A percentile compares a stretch with the other conserved stretches of the same genome.
Conservation (phyloP, 2,329 filamentous ascomycete genomes). For the Exophiala sideris region DNA sequence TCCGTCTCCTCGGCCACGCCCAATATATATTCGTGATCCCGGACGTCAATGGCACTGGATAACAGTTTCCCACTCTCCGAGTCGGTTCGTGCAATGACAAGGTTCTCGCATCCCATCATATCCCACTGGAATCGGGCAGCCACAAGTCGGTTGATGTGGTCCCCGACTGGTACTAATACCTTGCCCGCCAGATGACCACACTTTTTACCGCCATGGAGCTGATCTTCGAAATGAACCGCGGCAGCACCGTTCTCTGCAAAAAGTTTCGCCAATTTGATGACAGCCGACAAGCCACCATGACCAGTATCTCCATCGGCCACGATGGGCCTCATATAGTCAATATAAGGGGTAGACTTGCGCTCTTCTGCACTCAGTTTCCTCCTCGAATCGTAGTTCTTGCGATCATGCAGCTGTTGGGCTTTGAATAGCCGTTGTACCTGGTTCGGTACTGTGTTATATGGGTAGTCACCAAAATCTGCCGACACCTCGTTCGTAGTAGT, state of each 20-base stretch:
- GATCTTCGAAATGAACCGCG: conserved; percentile 95
- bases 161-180: conserved; percentile 86
- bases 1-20: conserved; percentile 76
- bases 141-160: conserved; percentile 93
- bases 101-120: conserved; percentile 91
- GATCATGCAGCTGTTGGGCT: conserved; percentile 93
- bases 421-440: conserved; percentile 96
- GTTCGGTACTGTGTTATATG: conserved; percentile 97
- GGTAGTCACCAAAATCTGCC: conserved; percentile 96
- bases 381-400: conserved; percentile 86
- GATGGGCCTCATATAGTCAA: conserved; percentile 91
- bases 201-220: conserved; percentile 97
- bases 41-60: conserved; percentile 84
- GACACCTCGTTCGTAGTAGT: conserved; percentile 97
- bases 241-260: conserved; percentile 97
- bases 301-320: conserved; percentile 94
- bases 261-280: conserved; percentile 92
- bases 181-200: conserved; percentile 96
- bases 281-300: conserved; percentile 86
- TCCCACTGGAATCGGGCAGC: conserved; percentile 97
- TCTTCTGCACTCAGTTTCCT: conserved; percentile 72
- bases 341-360: conserved; percentile 72
- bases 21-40: conserved; percentile 95
- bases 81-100: conserved; percentile 92
- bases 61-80: conserved; percentile 90